phyloP scores from a whole-genome alignment of 164 flowering plant genomes.

The Aristolochia contorta region DNA sequence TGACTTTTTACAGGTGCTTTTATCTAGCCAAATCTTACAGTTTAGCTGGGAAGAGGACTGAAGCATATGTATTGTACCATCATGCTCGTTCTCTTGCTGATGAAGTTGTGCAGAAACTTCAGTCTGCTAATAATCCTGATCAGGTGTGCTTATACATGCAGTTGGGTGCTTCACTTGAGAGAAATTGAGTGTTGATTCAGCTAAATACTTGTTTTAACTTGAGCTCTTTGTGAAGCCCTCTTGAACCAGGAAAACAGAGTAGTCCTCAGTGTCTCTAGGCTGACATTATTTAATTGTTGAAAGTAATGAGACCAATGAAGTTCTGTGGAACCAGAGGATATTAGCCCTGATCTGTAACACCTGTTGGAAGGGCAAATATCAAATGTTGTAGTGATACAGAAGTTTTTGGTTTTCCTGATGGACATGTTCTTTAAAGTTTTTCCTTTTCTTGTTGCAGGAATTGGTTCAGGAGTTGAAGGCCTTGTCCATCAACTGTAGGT shows the following conservation, averaged over 20 bases:
- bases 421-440: background rate
- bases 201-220: no score
- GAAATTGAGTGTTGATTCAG: no score
- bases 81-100: conserved; percentile 74
- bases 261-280: no score
- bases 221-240: no score
- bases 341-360: no score
- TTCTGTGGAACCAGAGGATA: no score
- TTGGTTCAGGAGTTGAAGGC: conserved; percentile 57
- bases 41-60: conserved; percentile 79
- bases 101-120: conserved; percentile 42
- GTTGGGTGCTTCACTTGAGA: no score
- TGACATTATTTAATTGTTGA: no score
- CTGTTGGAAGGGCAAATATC: background rate
- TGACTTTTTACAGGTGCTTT: conserved; percentile 64
- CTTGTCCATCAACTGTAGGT: conserved; percentile 52
- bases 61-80: conserved; percentile 76
- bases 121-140: conserved; percentile 21
- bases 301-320: no score
- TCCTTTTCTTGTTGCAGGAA: conserved; percentile 26
- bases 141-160: conserved; percentile 22
- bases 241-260: no score
- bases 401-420: background rate
- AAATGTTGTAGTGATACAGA: background rate
- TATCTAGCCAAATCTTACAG: conserved; percentile 94